Base-by-base conservation (phyloP, 768 basidiomycete genomes). In the Fomitopsis pulvina region DNA sequence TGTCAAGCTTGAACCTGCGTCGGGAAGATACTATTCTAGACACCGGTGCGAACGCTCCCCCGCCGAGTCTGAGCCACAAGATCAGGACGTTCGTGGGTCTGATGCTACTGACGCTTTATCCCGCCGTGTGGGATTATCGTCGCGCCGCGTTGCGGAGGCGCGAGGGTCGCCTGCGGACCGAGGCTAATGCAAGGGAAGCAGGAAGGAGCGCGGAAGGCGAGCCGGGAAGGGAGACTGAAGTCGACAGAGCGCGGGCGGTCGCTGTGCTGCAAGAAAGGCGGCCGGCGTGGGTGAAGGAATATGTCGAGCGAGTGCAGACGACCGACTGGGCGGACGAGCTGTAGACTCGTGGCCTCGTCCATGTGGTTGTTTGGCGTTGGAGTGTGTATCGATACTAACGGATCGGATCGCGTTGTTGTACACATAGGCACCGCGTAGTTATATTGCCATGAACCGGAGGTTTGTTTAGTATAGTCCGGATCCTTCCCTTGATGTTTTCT, bases 81-180 rank as follows among this genome's bases (percentile, higher is more conserved):
- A 49, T 67, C 21, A 62, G 64, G 39, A 75, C 77, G 8, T 87
- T 89, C 60, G 53, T 79, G 26, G 67, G 70, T 26, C 65, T 89
- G 28, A 66, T 87, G 37, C 29, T 81, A 25, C 68, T 77, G 27
- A 87, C 85, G 14, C 62, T 85, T 29, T 81, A 87, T 60, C 87
- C 87, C 4, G 86, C 85, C 32, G 71, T 86, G 34, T 87, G 86
- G 79, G 81, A 87, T 59, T 75, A 79, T 52, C 71, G 87, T 58
- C 70, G 85, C 43, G 66, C 61, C 20, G 75, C 73, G 12, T 73
- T 89, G 57, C 69, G 78, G 56, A 71, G 70, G 51, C 67, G 87
- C 45, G 87, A 89, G 68, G 80, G 83, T 7, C 72, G 75, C 39
- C 62, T 89, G 29, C 72, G 85, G 54, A 83, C 80, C 26, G 86